These are phyloP conservation scores for Mrakia hoshinonis DNA, from an alignment of 768 basidiomycete genomes.

Conservation along the genomic window DNA sequence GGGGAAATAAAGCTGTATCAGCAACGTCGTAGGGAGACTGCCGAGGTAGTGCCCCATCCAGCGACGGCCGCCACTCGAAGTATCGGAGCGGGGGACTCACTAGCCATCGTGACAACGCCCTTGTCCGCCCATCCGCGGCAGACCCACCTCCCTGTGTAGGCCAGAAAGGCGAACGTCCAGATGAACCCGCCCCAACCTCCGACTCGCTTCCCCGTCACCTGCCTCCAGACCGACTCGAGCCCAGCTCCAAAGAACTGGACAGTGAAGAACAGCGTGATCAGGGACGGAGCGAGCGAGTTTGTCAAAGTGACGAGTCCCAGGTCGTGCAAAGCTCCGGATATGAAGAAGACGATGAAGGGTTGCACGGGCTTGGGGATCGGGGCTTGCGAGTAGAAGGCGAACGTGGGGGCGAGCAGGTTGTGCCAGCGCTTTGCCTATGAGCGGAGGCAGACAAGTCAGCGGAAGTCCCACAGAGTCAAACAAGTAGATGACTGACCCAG, in stretches of 20 bases:
- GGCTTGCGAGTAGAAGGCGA: slow-evolving; percentile 20
- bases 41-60: too few species aligned
- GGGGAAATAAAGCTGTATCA: too few species aligned
- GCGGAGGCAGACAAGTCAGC: background rate
- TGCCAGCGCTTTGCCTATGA: slow-evolving; percentile 24
- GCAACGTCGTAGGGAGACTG: too few species aligned
- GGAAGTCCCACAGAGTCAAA: background rate
- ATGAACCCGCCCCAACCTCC: slow-evolving; percentile 16
- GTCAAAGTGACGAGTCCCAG: slow-evolving; percentile 11
- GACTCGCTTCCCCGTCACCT: background rate
- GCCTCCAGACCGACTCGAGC: background rate
- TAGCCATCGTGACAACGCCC: slow-evolving; percentile 17
- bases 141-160: slow-evolving; percentile 11
- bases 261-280: slow-evolving; percentile 25
- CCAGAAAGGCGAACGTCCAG: slow-evolving; percentile 12
- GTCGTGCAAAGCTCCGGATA: slow-evolving; percentile 22
- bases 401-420: slow-evolving; percentile 23
- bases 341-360: slow-evolving; percentile 10
- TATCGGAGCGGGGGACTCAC: background rate
- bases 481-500: background rate
- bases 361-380: background rate
- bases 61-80: too few species aligned
- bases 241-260: background rate
- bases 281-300: background rate
- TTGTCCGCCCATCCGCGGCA: slow-evolving; percentile 16